These are phyloP conservation scores for Calocybe cyanea DNA, from an alignment of 768 basidiomycete genomes.

Conservation along the genomic window DNA sequence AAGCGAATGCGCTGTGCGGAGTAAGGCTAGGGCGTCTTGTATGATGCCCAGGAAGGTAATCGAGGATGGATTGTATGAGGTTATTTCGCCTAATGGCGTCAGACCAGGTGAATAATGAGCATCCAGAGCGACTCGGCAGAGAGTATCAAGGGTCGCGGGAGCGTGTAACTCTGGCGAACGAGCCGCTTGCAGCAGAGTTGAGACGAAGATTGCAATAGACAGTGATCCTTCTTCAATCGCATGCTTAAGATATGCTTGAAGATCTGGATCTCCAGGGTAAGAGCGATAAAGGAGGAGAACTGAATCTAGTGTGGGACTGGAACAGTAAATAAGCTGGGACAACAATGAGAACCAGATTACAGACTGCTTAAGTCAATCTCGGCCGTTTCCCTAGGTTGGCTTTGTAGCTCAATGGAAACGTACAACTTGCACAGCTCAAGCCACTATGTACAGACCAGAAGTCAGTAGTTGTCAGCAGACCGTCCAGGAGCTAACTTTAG, in stretches of 20 bases:
- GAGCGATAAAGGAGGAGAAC: slow-evolving; percentile 62
- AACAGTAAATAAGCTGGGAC: slow-evolving; percentile 1
- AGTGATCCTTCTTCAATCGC: slow-evolving; percentile 56
- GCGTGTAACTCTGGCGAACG: slow-evolving; percentile 62
- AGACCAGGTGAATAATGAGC: slow-evolving; percentile 57
- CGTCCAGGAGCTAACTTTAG: slow-evolving; percentile 46
- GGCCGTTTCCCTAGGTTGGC: slow-evolving; percentile 38
- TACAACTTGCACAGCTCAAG: slow-evolving; percentile 58
- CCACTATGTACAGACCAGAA: slow-evolving; percentile 47
- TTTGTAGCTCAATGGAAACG: slow-evolving; percentile 43
- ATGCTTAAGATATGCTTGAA: slow-evolving; percentile 62
- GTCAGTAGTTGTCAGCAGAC: background rate
- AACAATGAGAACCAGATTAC: slow-evolving; percentile 19
- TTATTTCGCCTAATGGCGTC: slow-evolving; percentile 50
- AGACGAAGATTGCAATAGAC: slow-evolving; percentile 55
- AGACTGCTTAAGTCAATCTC: slow-evolving; percentile 61
- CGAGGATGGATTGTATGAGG: slow-evolving; percentile 47
- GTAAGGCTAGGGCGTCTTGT: slow-evolving; percentile 57
- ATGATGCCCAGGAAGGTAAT: slow-evolving; percentile 48
- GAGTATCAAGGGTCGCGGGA: slow-evolving; percentile 62
- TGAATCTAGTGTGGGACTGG: slow-evolving; percentile 44
- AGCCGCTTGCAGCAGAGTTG: slow-evolving; percentile 64
- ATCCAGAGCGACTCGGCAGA: slow-evolving; percentile 65
- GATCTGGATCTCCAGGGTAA: slow-evolving; percentile 65
- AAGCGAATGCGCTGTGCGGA: slow-evolving; percentile 53